These are phyloP conservation scores for Colletotrichum filicis DNA, from an alignment of 2,329 filamentous ascomycete species.

Conservation along the genomic window DNA sequence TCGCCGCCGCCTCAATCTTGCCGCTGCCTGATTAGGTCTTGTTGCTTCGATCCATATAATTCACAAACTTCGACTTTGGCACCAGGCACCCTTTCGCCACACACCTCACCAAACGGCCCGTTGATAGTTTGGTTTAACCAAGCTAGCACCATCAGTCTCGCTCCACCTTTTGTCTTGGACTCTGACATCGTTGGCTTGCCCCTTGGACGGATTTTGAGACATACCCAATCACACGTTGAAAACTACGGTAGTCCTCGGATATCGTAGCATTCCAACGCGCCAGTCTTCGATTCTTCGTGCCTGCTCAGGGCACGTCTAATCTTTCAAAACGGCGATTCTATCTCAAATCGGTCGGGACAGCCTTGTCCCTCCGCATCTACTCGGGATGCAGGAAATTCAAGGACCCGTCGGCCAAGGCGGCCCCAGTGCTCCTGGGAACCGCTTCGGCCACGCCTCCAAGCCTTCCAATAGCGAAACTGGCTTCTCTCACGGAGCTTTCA, in stretches of 20 bases:
- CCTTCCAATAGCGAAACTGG: conserved; percentile 86
- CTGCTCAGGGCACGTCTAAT: conserved; percentile 66
- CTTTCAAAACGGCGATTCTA: conserved; percentile 83
- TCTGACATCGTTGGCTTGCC: conserved; percentile 17
- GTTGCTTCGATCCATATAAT: conserved; percentile 27
- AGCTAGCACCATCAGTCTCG: conserved; percentile 5
- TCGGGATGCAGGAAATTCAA: conserved; percentile 92
- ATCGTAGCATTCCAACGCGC: conserved; percentile 37
- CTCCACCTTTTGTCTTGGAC: conserved; percentile 15
- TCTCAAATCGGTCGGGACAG: conserved; percentile 83
- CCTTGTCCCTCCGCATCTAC: conserved; percentile 86
- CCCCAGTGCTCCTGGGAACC: conserved; percentile 66
- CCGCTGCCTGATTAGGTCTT: not conserved
- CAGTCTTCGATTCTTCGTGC: conserved; percentile 53
- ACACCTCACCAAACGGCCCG: conserved; percentile 12
- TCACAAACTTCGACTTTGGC: conserved; percentile 7
- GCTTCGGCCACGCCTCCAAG: conserved; percentile 81
- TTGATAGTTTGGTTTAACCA: not conserved
- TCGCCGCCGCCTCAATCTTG: not conserved
- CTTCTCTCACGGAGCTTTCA: conserved; percentile 93
- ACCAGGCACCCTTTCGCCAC: conserved; percentile 11
- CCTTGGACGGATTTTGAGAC: conserved; percentile 18
- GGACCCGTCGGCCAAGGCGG: conserved; percentile 69
- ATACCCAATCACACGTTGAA: conserved; percentile 12
- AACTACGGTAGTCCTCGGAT: conserved; percentile 18